Conservation (phyloP, 805 yeast genomes). For the Kazachstania africana region DNA sequence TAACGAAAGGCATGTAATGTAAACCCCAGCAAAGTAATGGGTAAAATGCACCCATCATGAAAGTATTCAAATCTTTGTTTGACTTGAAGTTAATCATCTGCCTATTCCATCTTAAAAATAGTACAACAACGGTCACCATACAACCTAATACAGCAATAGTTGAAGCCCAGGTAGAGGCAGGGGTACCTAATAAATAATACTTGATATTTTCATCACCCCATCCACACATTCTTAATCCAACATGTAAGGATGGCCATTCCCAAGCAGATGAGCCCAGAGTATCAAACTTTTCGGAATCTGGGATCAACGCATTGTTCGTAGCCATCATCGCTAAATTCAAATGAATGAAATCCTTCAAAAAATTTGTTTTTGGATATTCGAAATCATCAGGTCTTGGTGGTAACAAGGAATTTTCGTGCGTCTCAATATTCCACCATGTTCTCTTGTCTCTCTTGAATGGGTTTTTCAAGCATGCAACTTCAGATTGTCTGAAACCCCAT, state of each 20-base stretch:
- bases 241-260: constrained; percentile 79
- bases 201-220: constrained; percentile 58
- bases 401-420: constrained; percentile 47
- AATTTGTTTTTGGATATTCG: constrained; percentile 54
- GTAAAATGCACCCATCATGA: constrained; percentile 59
- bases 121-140: constrained; percentile 34
- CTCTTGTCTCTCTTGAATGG: constrained; percentile 67
- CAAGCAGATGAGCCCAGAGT: constrained; percentile 65
- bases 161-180: constrained; percentile 70
- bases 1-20: constrained; percentile 78
- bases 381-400: constrained; percentile 38
- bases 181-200: constrained; percentile 65
- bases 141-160: constrained; percentile 47
- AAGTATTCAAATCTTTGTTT: constrained; percentile 35
- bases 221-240: constrained; percentile 69
- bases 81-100: constrained; percentile 38
- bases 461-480: constrained; percentile 53
- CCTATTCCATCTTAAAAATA: constrained; percentile 55
- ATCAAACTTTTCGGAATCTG: constrained; percentile 66
- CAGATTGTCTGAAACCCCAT: constrained; percentile 83
- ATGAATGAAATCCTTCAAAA: constrained; percentile 63
- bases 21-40: constrained; percentile 86
- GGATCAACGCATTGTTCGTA: constrained; percentile 75
- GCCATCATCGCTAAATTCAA: constrained; percentile 84
- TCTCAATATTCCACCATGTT: constrained; percentile 83